Evolutionary conservation across 805 yeast species (phyloP), one percentile per base, ranked within the genome.

Genomic region (Jamesozyma spencerorum): DNA sequence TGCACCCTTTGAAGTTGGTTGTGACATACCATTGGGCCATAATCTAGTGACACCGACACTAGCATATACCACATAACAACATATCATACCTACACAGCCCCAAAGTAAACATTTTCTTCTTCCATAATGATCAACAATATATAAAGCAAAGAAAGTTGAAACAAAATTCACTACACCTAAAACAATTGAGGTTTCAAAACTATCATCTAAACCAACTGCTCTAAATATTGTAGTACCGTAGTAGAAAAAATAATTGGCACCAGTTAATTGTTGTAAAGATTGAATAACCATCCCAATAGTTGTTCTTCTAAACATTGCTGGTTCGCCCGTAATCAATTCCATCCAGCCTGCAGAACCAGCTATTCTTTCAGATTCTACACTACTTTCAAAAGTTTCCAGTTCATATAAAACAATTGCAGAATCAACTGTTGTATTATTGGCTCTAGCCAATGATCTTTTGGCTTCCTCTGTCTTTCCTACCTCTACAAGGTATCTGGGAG

Each of bases 181-280:
- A 37, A 78, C 68, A 43, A 78, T 74, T 29, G 81, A 68, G 5
- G 82, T 76, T 61, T 74, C 68, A 59, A 72, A 77, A 22, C 81
- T 69, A 57, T 78, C 82, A 17, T 56, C 47, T 58, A 78, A 55
- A 54, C 83, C 83, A 45, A 77, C 80, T 47, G 82, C 75, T 53
- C 70, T 60, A 68, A 77, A 77, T 50, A 77, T 69, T 32, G 77
- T 71, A 18, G 81, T 77, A 58, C 81, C 81, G 47, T 77, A 77
- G 67, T 77, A 78, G 70, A 78, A 77, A 67, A 78, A 77, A 57
- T 75, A 78, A 68, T 78, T 78, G 60, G 70, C 70, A 69, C 85
- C 85, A 41, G 81, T 74, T 53, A 78, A 68, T 62, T 81, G 86
- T 64, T 80, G 86, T 65, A 80, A 68, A 47, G 78, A 75, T 65